Percentiles rank a stretch among this genome's conserved stretches.
Evolutionary conservation across 2,329 filamentous ascomycete species (phyloP).

Genomic region (Ophiocordyceps camponoti-leonardi): DNA sequence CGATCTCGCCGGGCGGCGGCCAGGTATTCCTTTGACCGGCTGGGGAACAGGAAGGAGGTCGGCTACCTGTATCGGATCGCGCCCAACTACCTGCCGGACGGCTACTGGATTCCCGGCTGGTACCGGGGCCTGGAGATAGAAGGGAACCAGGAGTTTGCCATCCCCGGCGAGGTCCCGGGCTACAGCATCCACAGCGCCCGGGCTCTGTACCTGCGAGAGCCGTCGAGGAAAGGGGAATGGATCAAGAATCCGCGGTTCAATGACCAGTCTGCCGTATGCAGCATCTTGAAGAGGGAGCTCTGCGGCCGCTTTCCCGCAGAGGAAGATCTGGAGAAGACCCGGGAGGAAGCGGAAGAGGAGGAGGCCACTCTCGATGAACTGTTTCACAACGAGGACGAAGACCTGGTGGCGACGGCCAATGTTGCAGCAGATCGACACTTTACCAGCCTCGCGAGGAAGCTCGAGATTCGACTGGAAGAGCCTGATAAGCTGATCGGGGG

Average conservation of each 20-base stretch:
- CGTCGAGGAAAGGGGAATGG: not conserved
- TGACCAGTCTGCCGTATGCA: not conserved
- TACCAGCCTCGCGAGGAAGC: not conserved
- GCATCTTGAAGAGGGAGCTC: too few species aligned
- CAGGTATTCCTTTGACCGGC: slow-evolving; percentile 1
- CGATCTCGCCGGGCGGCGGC: not conserved
- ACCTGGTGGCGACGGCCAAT: not conserved
- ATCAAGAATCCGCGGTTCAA: not conserved
- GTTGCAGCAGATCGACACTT: not conserved
- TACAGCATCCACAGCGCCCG: not conserved
- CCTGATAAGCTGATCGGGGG: not conserved
- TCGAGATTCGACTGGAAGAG: not conserved
- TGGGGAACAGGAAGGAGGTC: not conserved
- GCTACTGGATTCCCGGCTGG: slow-evolving; percentile 3
- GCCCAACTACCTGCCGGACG: not conserved
- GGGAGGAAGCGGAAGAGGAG: too few species aligned
- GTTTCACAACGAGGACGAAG: too few species aligned
- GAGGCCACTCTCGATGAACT: too few species aligned
- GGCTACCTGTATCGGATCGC: slow-evolving; percentile 3
- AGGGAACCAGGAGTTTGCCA: not conserved
- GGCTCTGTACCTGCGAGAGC: not conserved
- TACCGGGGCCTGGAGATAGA: not conserved
- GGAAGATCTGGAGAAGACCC: too few species aligned
- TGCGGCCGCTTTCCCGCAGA: too few species aligned
- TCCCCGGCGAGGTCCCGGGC: not conserved